Evolutionary conservation across 1,139 yeast genomes (phyloP).

Genomic region (Pneumocystis wakefieldiae): DNA sequence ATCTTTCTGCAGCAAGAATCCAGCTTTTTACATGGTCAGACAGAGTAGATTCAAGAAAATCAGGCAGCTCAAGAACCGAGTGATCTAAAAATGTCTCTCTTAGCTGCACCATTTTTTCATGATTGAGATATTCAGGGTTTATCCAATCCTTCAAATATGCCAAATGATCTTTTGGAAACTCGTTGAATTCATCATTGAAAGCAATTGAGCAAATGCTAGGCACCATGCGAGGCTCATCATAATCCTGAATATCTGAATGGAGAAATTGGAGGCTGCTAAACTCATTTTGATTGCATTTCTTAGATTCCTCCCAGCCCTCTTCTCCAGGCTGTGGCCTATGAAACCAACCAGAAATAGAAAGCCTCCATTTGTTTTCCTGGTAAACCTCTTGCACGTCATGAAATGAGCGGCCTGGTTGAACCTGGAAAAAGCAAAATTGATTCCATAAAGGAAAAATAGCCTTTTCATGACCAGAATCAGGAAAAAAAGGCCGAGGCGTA

Average conservation of each 20-base stretch:
- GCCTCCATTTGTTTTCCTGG: conserved; percentile 62
- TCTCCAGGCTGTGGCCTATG: conserved; percentile 93
- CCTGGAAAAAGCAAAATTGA: conserved; percentile 88
- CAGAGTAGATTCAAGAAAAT: conserved; percentile 45
- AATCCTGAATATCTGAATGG: conserved; percentile 12
- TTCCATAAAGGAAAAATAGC: conserved; percentile 84
- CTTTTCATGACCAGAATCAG: conserved; percentile 56
- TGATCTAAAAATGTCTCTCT: conserved; percentile 44
- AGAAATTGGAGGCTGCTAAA: neutral
- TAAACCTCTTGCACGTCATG: conserved; percentile 97
- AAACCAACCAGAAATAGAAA: conserved; percentile 96
- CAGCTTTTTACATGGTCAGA: conserved; percentile 30
- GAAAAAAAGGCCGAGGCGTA: conserved; percentile 76
- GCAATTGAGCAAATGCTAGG: neutral
- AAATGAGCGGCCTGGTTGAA: conserved; percentile 89
- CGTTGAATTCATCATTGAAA: conserved; percentile 6
- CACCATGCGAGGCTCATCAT: conserved; percentile 3
- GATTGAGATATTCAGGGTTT: conserved; percentile 41
- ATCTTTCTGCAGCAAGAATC: conserved; percentile 4
- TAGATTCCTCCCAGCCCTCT: conserved; percentile 43
- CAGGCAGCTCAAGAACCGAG: conserved; percentile 52
- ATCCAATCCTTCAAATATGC: conserved; percentile 25
- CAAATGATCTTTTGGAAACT: conserved; percentile 16
- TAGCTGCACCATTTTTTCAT: conserved; percentile 37
- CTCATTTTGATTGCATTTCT: conserved; percentile 21